Percentiles rank a stretch among this genome's conserved stretches.
Conservation (phyloP, 495 filamentous ascomycete genomes). For the Tricharina praecox region DNA sequence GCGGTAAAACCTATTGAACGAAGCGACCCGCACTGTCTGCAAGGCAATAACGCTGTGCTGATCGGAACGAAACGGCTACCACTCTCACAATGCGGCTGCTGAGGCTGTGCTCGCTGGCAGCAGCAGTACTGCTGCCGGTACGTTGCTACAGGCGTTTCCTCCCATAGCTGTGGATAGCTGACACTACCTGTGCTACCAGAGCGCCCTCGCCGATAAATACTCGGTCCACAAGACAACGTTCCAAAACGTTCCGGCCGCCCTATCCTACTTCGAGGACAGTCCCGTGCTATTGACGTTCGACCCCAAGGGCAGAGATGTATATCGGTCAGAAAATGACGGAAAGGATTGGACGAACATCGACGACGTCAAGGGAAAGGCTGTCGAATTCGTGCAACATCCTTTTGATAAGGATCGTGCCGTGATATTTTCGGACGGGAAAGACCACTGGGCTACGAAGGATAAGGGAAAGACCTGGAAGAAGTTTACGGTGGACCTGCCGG, state of each 20-base stretch:
- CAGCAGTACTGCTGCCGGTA: not conserved
- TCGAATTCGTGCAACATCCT: conserved; percentile 51
- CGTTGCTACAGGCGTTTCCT: not conserved
- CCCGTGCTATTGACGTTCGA: conserved; percentile 40
- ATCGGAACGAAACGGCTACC: too few species aligned
- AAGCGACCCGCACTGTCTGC: too few species aligned
- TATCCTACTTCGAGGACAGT: conserved; percentile 79
- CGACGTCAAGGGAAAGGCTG: conserved; percentile 42
- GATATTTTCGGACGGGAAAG: conserved; percentile 43
- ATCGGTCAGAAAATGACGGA: conserved; percentile 63
- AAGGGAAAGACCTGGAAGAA: conserved; percentile 60
- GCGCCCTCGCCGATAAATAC: conserved; percentile 12
- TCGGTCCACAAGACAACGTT: conserved; percentile 40
- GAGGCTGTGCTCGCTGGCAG: not conserved
- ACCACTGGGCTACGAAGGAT: conserved; percentile 68
- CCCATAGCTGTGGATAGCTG: not conserved
- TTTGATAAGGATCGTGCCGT: conserved; percentile 65
- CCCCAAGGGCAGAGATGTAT: conserved; percentile 33
- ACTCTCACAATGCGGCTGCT: conserved; percentile 2
- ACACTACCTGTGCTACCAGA: not conserved
- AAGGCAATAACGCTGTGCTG: too few species aligned
- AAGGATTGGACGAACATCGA: conserved; percentile 50
- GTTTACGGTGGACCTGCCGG: conserved; percentile 42
- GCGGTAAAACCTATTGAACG: too few species aligned
- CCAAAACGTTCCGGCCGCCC: conserved; percentile 40